Evolutionary conservation across 1,139 yeast species (phyloP).

Genomic region (Scheffersomyces lignicola): DNA sequence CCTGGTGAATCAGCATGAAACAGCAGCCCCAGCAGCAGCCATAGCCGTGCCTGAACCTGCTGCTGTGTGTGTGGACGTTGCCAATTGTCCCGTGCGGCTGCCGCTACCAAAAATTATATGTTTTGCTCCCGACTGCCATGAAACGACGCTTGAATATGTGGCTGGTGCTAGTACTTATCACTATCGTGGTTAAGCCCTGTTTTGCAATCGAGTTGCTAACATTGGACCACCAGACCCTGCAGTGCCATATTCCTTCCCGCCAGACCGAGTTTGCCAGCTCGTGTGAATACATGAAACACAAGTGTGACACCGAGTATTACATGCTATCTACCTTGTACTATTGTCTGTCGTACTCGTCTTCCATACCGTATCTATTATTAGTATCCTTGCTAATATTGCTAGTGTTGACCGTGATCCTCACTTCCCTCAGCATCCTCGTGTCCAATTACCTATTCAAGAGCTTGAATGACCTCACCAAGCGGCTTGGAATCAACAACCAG

Average conservation of each 20-base stretch:
- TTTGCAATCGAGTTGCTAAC: too few species aligned
- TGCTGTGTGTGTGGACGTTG: too few species aligned
- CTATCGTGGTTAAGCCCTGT: too few species aligned
- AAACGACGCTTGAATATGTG: too few species aligned
- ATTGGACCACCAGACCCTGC: neutral
- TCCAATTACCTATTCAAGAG: constrained; percentile 36
- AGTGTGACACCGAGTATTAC: constrained; percentile 28
- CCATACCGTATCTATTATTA: constrained; percentile 12
- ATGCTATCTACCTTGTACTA: constrained; percentile 26
- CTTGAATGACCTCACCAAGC: constrained; percentile 28
- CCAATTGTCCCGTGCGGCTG: too few species aligned
- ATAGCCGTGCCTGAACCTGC: too few species aligned
- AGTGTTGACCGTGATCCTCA: constrained; percentile 19
- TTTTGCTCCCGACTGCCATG: too few species aligned
- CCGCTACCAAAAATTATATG: too few species aligned
- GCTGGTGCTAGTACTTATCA: too few species aligned
- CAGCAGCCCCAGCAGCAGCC: too few species aligned
- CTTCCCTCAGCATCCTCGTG: constrained; percentile 34
- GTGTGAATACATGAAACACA: constrained; percentile 21
- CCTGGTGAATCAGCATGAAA: too few species aligned
- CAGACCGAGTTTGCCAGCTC: constrained; percentile 3
- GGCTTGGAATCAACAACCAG: constrained; percentile 29
- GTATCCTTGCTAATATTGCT: constrained; percentile 18
- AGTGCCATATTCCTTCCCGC: neutral
- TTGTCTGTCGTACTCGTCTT: constrained; percentile 20